A percentile compares a stretch with the other conserved stretches of the same genome.
Conservation (phyloP, 2,329 filamentous ascomycete species). For the Apiospora pterosperma region DNA sequence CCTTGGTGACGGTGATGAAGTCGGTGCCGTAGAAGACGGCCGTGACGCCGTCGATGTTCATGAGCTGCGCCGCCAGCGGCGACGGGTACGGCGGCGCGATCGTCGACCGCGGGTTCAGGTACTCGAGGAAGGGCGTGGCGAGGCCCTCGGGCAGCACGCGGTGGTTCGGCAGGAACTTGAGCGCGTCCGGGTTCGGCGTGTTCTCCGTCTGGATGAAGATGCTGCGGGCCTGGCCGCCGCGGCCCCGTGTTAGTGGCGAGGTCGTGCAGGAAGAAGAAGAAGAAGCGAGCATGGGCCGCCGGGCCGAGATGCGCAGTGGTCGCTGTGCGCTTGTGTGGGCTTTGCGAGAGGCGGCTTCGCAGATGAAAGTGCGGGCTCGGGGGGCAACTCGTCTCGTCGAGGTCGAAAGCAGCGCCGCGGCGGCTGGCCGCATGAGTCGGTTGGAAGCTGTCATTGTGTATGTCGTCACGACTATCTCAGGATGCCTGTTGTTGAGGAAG, state of each 20-base stretch:
- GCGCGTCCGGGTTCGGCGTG: slow-evolving; percentile 90
- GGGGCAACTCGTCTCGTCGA: slow-evolving; percentile 13
- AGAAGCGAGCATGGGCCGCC: slow-evolving; percentile 19
- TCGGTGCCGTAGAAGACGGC: slow-evolving; percentile 92
- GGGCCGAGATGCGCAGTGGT: slow-evolving; percentile 18
- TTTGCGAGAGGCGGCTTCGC: slow-evolving; percentile 19
- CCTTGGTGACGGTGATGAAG: slow-evolving; percentile 96
- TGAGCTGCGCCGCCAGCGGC: slow-evolving; percentile 81
- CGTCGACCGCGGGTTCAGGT: slow-evolving; percentile 83
- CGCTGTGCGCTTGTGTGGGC: slow-evolving; percentile 24
- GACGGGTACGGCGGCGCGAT: slow-evolving; percentile 87
- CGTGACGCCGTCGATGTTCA: slow-evolving; percentile 93
- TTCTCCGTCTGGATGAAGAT: slow-evolving; percentile 98
- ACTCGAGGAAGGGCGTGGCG: slow-evolving; percentile 80
- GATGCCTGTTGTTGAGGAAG: background rate
- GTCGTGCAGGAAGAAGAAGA: slow-evolving; percentile 13
- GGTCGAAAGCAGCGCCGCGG: slow-evolving; percentile 17
- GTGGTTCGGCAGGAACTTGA: slow-evolving; percentile 95
- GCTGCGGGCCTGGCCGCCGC: slow-evolving; percentile 46
- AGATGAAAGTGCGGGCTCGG: slow-evolving; percentile 16
- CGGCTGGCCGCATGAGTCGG: slow-evolving; percentile 23
- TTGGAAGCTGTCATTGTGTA: slow-evolving; percentile 12
- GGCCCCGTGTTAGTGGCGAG: slow-evolving; percentile 10
- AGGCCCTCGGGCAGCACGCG: slow-evolving; percentile 72
- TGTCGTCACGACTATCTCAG: background rate